Base-by-base conservation (phyloP, 345 rosid genomes). In the Linum lewisii region DNA sequence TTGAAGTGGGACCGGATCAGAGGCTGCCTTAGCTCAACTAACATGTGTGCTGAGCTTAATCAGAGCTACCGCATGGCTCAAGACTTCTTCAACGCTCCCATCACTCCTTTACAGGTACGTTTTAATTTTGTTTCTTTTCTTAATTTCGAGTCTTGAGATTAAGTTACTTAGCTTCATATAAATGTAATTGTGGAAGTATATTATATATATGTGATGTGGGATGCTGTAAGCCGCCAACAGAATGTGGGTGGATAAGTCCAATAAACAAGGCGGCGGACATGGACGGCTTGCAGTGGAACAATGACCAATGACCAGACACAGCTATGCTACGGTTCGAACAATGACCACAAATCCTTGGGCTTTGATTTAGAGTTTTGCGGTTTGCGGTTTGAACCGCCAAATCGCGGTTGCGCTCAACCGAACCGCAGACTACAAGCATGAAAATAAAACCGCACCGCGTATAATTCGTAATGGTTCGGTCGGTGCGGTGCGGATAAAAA, bases 231-330 rank as follows among this genome's bases (percentile, higher is more conserved):
- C 93, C 93, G 0, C 88, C 93, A 0, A 78, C 87, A 4, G 37
- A 60, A 44, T 85, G 93, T 24, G 88, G 88, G 47, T 85, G 93
- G 88, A 81, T 85, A 21, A 81, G 81, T 62, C 88, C 88, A 21
- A 83, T 81, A 21, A 63, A 85, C 82, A 81, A 54, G 14, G 84
- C 76, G 0, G 93, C 88, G 1, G 93, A 87, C 70, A 87, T 83
- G 95, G 97, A 90, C 63, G 87, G 95, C 78, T 78, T 90, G 36
- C 76, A 86, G 18, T 87, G 97, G 95, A 90, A 78, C n/a, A n/a
- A n/a, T n/a, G n/a, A n/a, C n/a, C 84, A 90, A 90, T 34, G 95
- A 90, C 64, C 95, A 84, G 73, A 84, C 61, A 57, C 82, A 77
- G 22, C 85, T 90, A 13, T 90, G 97, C 70, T 90, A 80, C 69